phyloP scores from a whole-genome alignment of 2,329 filamentous ascomycete species.

The Diaporthe ampelina region DNA sequence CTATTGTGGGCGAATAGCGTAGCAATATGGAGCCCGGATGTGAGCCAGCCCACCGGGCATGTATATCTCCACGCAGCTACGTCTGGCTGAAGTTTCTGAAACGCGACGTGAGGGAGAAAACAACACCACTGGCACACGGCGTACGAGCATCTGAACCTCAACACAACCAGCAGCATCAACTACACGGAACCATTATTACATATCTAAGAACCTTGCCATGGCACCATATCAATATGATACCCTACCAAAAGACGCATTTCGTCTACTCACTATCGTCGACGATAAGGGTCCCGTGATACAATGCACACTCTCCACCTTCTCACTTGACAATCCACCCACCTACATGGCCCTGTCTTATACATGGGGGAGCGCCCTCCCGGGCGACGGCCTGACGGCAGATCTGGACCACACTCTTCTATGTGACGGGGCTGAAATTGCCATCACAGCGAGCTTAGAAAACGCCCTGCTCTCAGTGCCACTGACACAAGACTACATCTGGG shows the following conservation, averaged over 20 bases:
- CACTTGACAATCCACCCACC: background rate
- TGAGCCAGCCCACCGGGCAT: too few species aligned
- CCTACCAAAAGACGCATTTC: background rate
- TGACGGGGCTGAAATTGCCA: background rate
- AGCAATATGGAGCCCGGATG: too few species aligned
- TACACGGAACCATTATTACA: too few species aligned
- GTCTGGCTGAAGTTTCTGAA: too few species aligned
- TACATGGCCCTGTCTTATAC: constrained; percentile 13
- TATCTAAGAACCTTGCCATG: background rate
- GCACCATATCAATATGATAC: background rate
- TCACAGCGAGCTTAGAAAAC: background rate
- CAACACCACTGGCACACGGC: too few species aligned
- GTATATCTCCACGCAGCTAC: too few species aligned
- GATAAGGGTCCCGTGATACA: background rate
- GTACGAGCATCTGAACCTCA: too few species aligned
- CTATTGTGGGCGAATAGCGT: too few species aligned
- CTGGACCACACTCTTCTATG: background rate
- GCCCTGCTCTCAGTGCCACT: background rate
- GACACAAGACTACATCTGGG: background rate
- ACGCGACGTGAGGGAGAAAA: too few species aligned
- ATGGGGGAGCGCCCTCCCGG: background rate
- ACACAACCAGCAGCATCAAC: too few species aligned
- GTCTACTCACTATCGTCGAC: background rate
- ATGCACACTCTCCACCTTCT: background rate
- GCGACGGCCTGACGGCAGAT: background rate